These are phyloP conservation scores for Ciborinia camelliae DNA, from an alignment of 2,329 filamentous ascomycete species.

Conservation along the genomic window DNA sequence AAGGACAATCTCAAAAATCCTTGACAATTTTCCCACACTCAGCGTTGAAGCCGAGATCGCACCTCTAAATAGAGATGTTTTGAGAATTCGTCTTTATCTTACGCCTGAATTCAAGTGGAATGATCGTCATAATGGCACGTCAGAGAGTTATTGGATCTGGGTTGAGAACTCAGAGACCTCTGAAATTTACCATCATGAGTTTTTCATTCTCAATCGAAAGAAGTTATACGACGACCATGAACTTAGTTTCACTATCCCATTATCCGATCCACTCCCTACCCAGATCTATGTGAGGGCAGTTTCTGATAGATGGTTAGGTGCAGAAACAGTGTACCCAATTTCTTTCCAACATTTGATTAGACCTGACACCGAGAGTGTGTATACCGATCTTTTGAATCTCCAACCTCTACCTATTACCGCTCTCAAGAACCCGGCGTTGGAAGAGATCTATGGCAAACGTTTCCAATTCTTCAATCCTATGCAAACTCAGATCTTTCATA, in stretches of 20 bases:
- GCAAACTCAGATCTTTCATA: slow-evolving; percentile 99
- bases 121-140: slow-evolving; percentile 86
- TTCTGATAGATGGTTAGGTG: slow-evolving; percentile 93
- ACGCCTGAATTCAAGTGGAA: slow-evolving; percentile 94
- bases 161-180: slow-evolving; percentile 97
- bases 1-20: slow-evolving; percentile 71
- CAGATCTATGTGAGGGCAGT: slow-evolving; percentile 96
- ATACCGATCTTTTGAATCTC: slow-evolving; percentile 87
- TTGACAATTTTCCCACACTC: slow-evolving; percentile 90
- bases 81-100: slow-evolving; percentile 83
- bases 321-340: slow-evolving; percentile 90
- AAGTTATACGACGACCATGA: slow-evolving; percentile 97
- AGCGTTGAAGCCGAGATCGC: slow-evolving; percentile 92
- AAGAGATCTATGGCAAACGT: slow-evolving; percentile 82
- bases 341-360: slow-evolving; percentile 98
- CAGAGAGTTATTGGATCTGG: slow-evolving; percentile 98
- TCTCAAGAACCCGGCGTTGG: slow-evolving; percentile 79
- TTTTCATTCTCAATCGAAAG: slow-evolving; percentile 84
- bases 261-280: slow-evolving; percentile 87
- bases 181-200: slow-evolving; percentile 97
- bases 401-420: slow-evolving; percentile 86
- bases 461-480: slow-evolving; percentile 99
- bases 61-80: slow-evolving; percentile 87
- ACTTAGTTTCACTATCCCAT: slow-evolving; percentile 93
- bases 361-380: slow-evolving; percentile 95